Evolutionary conservation across 371 early-diverging fungal species (phyloP).

Genomic region (Syncephalastrum contaminatum): DNA sequence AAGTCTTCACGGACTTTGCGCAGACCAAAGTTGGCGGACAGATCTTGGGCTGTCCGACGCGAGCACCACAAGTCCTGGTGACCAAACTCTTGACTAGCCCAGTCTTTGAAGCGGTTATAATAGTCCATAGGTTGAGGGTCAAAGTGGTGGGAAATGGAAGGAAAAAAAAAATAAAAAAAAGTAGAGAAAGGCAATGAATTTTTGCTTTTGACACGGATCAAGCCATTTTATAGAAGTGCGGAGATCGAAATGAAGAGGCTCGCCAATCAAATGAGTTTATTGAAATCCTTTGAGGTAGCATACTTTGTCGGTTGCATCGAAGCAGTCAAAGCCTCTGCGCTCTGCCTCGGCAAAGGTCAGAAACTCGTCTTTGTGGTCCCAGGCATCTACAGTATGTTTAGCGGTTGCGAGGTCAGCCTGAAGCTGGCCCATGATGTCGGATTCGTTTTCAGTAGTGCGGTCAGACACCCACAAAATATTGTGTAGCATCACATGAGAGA

Average conservation of each 20-base stretch:
- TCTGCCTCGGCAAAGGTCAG: slow-evolving; percentile 26
- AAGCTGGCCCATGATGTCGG: background rate
- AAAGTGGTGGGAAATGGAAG: background rate
- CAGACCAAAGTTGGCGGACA: too few species aligned
- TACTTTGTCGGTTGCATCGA: slow-evolving; percentile 32
- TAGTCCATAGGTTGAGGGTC: too few species aligned
- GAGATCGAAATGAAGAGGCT: background rate
- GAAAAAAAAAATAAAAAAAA: slow-evolving; percentile 3
- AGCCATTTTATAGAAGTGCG: slow-evolving; percentile 1
- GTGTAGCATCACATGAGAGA: slow-evolving; percentile 40
- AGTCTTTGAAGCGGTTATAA: too few species aligned
- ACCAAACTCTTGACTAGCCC: too few species aligned
- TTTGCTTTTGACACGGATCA: slow-evolving; percentile 5
- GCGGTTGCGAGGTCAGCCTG: slow-evolving; percentile 8
- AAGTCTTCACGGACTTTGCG: too few species aligned
- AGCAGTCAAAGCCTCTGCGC: slow-evolving; percentile 24
- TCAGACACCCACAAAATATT: slow-evolving; percentile 16
- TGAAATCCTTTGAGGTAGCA: slow-evolving; percentile 42
- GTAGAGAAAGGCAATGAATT: slow-evolving; percentile 6
- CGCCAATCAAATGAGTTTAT: slow-evolving; percentile 6
- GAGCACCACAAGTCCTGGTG: too few species aligned
- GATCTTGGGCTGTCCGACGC: too few species aligned
- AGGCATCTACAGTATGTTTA: slow-evolving; percentile 13
- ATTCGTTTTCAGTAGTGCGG: slow-evolving; percentile 3
- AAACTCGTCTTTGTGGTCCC: slow-evolving; percentile 11